Evolutionary conservation across 306 rosid species (phyloP).

Genomic region (Mimosa bimucronata): DNA sequence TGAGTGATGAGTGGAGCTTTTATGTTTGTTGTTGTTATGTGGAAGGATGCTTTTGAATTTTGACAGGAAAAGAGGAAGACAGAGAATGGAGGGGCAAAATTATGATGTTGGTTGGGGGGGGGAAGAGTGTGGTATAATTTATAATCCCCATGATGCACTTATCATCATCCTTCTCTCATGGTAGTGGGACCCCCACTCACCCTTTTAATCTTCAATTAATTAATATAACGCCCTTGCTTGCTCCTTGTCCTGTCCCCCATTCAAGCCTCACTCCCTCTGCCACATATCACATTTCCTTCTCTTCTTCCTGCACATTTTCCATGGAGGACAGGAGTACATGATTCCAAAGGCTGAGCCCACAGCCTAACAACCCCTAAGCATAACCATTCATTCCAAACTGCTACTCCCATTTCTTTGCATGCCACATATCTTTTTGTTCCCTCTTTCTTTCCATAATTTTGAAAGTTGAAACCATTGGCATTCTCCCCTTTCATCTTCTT

Average conservation of each 20-base stretch:
- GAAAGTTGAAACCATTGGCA: too few species aligned
- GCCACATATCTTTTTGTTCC: neutral
- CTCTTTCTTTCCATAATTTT: constrained; percentile 20
- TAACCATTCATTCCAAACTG: neutral
- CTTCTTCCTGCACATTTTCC: too few species aligned
- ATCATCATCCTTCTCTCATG: constrained; percentile 23
- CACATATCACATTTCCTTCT: too few species aligned
- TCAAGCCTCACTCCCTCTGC: too few species aligned
- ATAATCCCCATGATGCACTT: constrained; percentile 31
- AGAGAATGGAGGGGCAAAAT: neutral
- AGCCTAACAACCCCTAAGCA: too few species aligned
- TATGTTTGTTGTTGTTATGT: neutral
- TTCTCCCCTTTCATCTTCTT: too few species aligned
- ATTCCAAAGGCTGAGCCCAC: too few species aligned
- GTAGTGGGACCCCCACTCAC: constrained; percentile 37
- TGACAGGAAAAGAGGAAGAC: neutral
- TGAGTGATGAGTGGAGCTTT: neutral
- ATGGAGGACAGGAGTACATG: too few species aligned
- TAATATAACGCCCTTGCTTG: too few species aligned
- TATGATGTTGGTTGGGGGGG: neutral
- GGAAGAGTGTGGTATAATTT: constrained; percentile 20
- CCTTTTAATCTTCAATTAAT: too few species aligned
- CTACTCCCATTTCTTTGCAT: neutral
- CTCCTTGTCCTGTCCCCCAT: too few species aligned
- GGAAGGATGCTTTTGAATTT: neutral